phyloP scores from a whole-genome alignment of 1,139 yeast species.

The Sugiyamaella grinbergsii region DNA sequence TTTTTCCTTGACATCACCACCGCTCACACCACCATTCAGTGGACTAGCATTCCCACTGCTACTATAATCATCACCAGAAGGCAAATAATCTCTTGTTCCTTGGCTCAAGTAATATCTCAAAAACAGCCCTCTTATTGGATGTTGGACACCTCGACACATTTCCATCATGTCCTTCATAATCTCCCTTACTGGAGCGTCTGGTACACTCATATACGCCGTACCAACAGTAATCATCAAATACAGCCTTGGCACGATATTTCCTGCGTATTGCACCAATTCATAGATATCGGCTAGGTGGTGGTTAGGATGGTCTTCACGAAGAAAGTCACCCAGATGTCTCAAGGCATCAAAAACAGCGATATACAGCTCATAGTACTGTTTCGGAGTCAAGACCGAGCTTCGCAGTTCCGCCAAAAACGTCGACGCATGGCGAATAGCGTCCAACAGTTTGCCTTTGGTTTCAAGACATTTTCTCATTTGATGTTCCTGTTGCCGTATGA shows the following conservation, averaged over 20 bases:
- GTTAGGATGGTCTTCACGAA: constrained; percentile 66
- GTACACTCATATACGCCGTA: constrained; percentile 76
- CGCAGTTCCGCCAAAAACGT: constrained; percentile 80
- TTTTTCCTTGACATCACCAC: too few species aligned
- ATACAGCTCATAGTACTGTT: constrained; percentile 91
- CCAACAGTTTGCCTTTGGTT: constrained; percentile 70
- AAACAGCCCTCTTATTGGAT: constrained; percentile 85
- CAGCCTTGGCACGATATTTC: constrained; percentile 83
- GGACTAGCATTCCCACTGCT: constrained; percentile 15
- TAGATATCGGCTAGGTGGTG: constrained; percentile 88
- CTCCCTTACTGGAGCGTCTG: constrained; percentile 80
- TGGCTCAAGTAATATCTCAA: constrained; percentile 87
- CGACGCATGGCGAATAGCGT: constrained; percentile 86
- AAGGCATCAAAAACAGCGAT: constrained; percentile 83
- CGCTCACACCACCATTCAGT: constrained; percentile 18
- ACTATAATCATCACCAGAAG: constrained; percentile 39
- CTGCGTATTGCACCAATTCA: constrained; percentile 94
- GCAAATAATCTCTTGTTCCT: constrained; percentile 72
- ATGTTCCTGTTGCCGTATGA: constrained; percentile 69
- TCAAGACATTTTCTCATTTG: constrained; percentile 79
- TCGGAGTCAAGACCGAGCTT: constrained; percentile 75
- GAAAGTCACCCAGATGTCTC: constrained; percentile 63
- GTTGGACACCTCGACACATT: constrained; percentile 98
- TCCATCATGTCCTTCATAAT: constrained; percentile 96
- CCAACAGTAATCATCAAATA: constrained; percentile 97